Evolutionary conservation across 108 stramenopile genomes (phyloP), one percentile per base, ranked within the genome.

Genomic region (Skeletonema menzelii): DNA sequence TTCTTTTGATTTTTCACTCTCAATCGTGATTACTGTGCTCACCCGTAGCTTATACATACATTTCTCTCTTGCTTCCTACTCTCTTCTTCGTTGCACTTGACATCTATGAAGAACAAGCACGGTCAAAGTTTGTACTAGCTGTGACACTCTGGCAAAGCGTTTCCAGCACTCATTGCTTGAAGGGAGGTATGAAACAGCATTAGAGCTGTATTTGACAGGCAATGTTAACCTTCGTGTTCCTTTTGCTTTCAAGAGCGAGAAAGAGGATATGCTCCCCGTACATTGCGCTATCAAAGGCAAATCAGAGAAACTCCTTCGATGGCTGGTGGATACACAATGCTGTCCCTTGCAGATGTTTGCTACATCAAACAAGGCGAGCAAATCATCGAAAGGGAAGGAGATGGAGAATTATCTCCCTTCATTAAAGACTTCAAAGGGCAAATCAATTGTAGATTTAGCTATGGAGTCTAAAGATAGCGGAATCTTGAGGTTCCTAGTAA

Each of bases 271-370:
- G 73, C 81, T 87, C 37, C 94, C 94, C 5, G 88, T 95, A 42
- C 91, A 92, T 58, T 88, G 86, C 69, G 94, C 94, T 8, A 86
- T 91, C 10, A 78, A 86, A 63, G 94, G 94, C 14, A 84, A 86
- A 19, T 84, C 86, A 56, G 65, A 90, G n/a, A 63, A 83, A 31
- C 81, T 95, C n/a, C 65, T 92, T 10, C 75, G 85, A 49, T 95
- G 94, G 94, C 75, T 95, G 6, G 65, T 95, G 17, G 91, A 95
- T 42, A 88, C 87, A 46, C 94, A 87, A 56, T 88, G 73, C 66
- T 92, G 91, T 63, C 94, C 94, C 5, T 67, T 95, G 8, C 85
- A 89, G 24, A 56, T 73, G 0, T 72, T 85, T 24, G 72, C 80
- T 7, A 83, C 84, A 5, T 81, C 74, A 2, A 84, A 84, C 44